Conservation (phyloP, 371 early-diverging fungal genomes). For the Syncephalis fuscata region DNA sequence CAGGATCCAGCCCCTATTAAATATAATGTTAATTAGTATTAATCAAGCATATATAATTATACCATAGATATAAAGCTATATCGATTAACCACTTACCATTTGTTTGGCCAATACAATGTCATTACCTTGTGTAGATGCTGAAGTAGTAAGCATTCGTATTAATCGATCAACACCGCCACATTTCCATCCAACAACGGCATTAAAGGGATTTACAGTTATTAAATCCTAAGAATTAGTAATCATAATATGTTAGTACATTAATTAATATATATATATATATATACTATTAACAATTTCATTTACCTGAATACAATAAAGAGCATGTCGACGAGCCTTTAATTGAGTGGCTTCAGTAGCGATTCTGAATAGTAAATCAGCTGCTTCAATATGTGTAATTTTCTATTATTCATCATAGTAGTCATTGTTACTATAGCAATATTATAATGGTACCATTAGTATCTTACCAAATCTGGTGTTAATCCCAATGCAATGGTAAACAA, state of each 20-base stretch:
- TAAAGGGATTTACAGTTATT: slow-evolving; percentile 6
- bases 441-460: not conserved
- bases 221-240: not conserved
- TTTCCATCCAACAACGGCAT: slow-evolving; percentile 18
- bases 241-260: not conserved
- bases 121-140: not conserved
- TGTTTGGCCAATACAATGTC: not conserved
- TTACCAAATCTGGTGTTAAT: slow-evolving; percentile 7
- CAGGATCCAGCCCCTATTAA: too few species aligned
- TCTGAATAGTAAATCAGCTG: slow-evolving; percentile 14
- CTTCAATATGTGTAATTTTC: slow-evolving; percentile 17
- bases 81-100: not conserved
- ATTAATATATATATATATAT: not conserved
- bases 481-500: slow-evolving; percentile 16
- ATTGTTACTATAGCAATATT: not conserved
- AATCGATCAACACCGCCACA: slow-evolving; percentile 14
- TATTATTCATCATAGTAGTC: slow-evolving; percentile 6
- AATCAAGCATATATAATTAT: too few species aligned
- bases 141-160: slow-evolving; percentile 7
- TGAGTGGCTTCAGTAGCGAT: slow-evolving; percentile 12
- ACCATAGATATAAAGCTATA: not conserved
- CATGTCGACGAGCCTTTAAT: slow-evolving; percentile 15
- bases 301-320: slow-evolving; percentile 17
- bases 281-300: slow-evolving; percentile 9
- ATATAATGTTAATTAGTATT: too few species aligned